Evolutionary conservation across 2,329 filamentous ascomycete species (phyloP).

Genomic region (Fusarium sarcochroum): DNA sequence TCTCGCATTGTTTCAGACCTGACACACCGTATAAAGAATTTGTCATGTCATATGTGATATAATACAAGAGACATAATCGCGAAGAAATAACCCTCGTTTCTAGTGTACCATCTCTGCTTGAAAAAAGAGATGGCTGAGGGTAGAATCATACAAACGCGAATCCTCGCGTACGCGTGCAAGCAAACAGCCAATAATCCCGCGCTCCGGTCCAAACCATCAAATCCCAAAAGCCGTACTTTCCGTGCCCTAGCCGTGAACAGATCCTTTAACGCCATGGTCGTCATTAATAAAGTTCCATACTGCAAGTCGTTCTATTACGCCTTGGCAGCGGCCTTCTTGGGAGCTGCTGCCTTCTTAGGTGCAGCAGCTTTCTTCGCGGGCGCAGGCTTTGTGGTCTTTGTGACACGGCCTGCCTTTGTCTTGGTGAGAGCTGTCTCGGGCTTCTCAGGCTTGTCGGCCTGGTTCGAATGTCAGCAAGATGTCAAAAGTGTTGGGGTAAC

Average conservation of each 20-base stretch:
- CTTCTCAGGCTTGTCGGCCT: constrained; percentile 68
- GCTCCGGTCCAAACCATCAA: constrained; percentile 47
- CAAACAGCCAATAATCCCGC: constrained; percentile 44
- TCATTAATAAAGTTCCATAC: constrained; percentile 55
- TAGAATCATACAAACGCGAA: constrained; percentile 38
- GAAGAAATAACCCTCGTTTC: constrained; percentile 39
- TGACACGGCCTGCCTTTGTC: constrained; percentile 89
- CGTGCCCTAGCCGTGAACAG: constrained; percentile 47
- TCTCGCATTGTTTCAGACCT: constrained; percentile 36
- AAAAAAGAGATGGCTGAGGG: constrained; percentile 40
- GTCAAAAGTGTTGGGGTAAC: neutral
- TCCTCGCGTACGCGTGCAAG: constrained; percentile 41
- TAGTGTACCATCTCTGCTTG: constrained; percentile 32
- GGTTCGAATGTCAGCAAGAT: constrained; percentile 9
- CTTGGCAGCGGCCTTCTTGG: constrained; percentile 65
- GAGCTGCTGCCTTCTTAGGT: constrained; percentile 54
- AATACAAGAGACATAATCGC: constrained; percentile 46
- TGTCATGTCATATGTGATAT: constrained; percentile 42
- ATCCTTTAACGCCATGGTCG: constrained; percentile 55
- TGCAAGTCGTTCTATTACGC: constrained; percentile 49
- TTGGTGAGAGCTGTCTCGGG: constrained; percentile 77
- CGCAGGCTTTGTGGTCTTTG: constrained; percentile 72
- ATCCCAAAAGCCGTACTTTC: constrained; percentile 48
- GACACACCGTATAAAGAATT: constrained; percentile 37
- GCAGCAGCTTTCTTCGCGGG: constrained; percentile 52